These are phyloP conservation scores for Nigrospora oryzae DNA, from an alignment of 2,329 filamentous ascomycete species.

Conservation along the genomic window DNA sequence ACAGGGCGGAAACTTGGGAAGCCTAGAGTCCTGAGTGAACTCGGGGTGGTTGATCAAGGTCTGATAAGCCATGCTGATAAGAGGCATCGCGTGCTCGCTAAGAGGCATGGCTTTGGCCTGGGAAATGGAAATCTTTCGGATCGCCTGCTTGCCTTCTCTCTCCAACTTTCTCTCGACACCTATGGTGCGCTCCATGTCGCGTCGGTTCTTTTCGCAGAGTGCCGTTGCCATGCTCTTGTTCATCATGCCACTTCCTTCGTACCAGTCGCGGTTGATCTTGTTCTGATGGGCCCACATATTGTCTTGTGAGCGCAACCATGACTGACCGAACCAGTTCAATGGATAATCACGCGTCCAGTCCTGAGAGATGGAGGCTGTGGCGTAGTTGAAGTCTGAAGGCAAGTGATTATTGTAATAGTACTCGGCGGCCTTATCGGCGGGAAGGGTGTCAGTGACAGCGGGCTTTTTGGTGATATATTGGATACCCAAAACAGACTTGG, in stretches of 20 bases:
- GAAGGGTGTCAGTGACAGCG: slow-evolving; percentile 18
- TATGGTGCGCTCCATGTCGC: slow-evolving; percentile 17
- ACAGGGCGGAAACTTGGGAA: slow-evolving; percentile 7
- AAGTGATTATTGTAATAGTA: slow-evolving; percentile 22
- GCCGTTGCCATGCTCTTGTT: slow-evolving; percentile 21
- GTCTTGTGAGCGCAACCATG: slow-evolving; percentile 11
- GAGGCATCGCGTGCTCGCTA: slow-evolving; percentile 28
- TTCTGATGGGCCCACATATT: slow-evolving; percentile 15
- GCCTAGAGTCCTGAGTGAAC: slow-evolving; percentile 5
- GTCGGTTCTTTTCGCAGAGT: slow-evolving; percentile 19
- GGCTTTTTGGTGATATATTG: not conserved
- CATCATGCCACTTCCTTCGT: slow-evolving; percentile 26
- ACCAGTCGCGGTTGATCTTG: slow-evolving; percentile 26
- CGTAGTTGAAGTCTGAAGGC: slow-evolving; percentile 19
- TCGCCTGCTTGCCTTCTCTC: slow-evolving; percentile 9
- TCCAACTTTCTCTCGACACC: slow-evolving; percentile 30
- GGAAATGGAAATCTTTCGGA: slow-evolving; percentile 20
- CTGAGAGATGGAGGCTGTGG: slow-evolving; percentile 4
- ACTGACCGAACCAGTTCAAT: slow-evolving; percentile 7
- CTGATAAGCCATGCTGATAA: slow-evolving; percentile 32
- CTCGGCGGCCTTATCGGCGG: slow-evolving; percentile 12
- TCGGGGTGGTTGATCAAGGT: slow-evolving; percentile 11
- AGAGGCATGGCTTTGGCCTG: slow-evolving; percentile 28
- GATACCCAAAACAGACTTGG: not conserved
- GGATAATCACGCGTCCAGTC: slow-evolving; percentile 16